Evolutionary conservation across 139 green algal species (phyloP).

Genomic region (Closterium sp.): DNA sequence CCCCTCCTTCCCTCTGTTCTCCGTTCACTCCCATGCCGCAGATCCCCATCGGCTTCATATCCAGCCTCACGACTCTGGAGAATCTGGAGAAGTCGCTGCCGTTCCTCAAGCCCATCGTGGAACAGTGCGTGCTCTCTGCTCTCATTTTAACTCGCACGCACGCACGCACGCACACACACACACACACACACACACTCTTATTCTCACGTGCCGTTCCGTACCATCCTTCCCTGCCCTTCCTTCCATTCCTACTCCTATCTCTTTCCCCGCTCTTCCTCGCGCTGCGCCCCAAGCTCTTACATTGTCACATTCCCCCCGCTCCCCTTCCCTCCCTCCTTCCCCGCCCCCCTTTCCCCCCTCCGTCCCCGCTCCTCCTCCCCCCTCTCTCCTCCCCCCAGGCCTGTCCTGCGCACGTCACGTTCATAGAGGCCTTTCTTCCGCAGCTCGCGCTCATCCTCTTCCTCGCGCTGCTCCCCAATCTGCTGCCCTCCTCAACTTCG

Average conservation of each 20-base stretch:
- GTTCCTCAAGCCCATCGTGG: constrained; percentile 41
- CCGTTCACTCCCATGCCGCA: background rate
- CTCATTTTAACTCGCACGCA: background rate
- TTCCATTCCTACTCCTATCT: no score
- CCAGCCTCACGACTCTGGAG: constrained; percentile 41
- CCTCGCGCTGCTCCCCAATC: constrained; percentile 23
- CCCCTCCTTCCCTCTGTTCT: background rate
- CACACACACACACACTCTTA: background rate
- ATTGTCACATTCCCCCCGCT: no score
- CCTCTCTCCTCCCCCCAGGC: background rate
- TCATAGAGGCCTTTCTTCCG: constrained; percentile 52
- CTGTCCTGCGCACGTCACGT: background rate
- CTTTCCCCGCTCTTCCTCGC: background rate
- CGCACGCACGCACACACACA: background rate
- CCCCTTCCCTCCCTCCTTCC: background rate
- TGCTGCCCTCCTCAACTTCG: constrained; percentile 31
- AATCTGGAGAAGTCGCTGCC: constrained; percentile 52
- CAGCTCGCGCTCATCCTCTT: constrained; percentile 51
- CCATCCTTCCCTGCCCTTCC: background rate
- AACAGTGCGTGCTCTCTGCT: constrained; percentile 25
- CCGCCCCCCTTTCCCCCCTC: background rate
- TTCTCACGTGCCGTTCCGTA: background rate
- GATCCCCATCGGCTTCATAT: constrained; percentile 50
- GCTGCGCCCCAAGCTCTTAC: no score
- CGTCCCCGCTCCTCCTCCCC: background rate